phyloP scores from a whole-genome alignment of 768 basidiomycete genomes.

The Exsudoporus frostii region DNA sequence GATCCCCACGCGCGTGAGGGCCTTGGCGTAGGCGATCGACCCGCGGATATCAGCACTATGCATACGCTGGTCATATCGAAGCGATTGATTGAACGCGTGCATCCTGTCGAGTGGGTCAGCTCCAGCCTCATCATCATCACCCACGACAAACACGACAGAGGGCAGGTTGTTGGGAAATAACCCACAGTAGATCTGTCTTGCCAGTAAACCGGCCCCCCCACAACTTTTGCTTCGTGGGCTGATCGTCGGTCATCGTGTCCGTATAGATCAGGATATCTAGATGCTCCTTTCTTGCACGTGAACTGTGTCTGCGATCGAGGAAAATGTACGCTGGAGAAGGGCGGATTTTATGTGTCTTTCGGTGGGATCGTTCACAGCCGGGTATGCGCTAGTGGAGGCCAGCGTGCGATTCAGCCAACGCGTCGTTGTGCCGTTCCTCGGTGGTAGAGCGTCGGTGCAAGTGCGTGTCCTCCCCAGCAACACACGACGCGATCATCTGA shows the following conservation, averaged over 20 bases:
- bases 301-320: neutral
- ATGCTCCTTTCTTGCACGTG: neutral
- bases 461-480: neutral
- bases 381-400: too few relatives aligned
- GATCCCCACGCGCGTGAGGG: slow-evolving; percentile 76
- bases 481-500: neutral
- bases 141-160: neutral
- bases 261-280: neutral
- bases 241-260: slow-evolving; percentile 34
- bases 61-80: slow-evolving; percentile 94
- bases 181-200: slow-evolving; percentile 62
- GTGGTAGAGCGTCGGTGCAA: neutral
- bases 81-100: slow-evolving; percentile 96
- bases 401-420: neutral
- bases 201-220: slow-evolving; percentile 92
- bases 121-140: neutral
- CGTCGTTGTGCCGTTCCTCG: neutral
- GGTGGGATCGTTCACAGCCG: neutral
- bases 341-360: neutral
- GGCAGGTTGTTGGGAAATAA: too few relatives aligned
- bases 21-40: slow-evolving; percentile 94
- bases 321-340: neutral
- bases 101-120: slow-evolving; percentile 51
- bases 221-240: slow-evolving; percentile 65
- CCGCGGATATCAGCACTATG: slow-evolving; percentile 87